Percentiles rank a stretch among this genome's conserved stretches.
Conservation (phyloP, 1,284 basidiomycete genomes). For the Lignosus rhinocerotis region DNA sequence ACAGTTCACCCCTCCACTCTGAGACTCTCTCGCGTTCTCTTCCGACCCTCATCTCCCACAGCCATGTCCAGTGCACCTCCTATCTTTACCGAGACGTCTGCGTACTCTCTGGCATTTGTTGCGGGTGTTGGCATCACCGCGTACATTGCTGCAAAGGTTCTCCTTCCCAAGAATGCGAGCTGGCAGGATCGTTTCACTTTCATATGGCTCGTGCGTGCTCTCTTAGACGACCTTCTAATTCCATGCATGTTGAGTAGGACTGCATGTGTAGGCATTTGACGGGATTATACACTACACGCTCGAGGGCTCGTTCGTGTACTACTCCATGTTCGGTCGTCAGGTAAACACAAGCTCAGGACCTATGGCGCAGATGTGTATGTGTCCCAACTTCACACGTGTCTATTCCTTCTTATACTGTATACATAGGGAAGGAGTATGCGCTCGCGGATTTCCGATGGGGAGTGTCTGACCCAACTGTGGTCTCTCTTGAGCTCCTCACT, state of each 20-base stretch:
- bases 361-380: constrained; percentile 75
- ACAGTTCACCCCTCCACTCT: no score
- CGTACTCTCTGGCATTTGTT: constrained; percentile 63
- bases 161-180: constrained; percentile 62
- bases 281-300: constrained; percentile 78
- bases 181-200: constrained; percentile 68
- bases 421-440: constrained; percentile 65
- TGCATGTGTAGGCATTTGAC: constrained; percentile 59
- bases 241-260: neutral
- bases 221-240: neutral
- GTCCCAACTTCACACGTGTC: neutral
- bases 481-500: constrained; percentile 80
- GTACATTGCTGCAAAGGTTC: constrained; percentile 46
- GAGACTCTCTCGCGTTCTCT: neutral
- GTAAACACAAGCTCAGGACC: constrained; percentile 69
- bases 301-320: constrained; percentile 77
- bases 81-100: constrained; percentile 69
- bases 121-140: constrained; percentile 50
- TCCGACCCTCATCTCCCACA: neutral
- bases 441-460: constrained; percentile 82
- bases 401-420: neutral
- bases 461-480: constrained; percentile 70
- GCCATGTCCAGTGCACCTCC: constrained; percentile 24
- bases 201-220: constrained; percentile 63
- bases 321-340: constrained; percentile 70